Evolutionary conservation across 164 flowering plant species (phyloP), one percentile per base, ranked within the genome.

Genomic region (Sextonia rubra): DNA sequence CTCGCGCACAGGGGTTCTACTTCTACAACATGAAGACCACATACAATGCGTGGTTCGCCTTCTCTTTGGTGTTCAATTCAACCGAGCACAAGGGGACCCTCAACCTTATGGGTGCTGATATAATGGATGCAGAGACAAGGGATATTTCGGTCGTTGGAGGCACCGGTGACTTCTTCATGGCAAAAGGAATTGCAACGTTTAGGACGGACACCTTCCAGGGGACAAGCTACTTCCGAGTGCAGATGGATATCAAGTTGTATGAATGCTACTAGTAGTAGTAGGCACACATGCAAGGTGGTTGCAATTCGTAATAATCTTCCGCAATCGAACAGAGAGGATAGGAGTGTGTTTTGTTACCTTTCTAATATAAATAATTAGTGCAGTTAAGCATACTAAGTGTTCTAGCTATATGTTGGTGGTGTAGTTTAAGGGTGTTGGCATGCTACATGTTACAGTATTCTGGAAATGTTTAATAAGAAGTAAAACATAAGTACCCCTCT

Each of bases 161-260:
- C 15, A 84, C 87, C 0, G 83, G 87, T 2, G 86, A 84, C 32
- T 86, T 82, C 68, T 82, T 86, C 81, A 84, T 82, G 84, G 73
- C 81, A 1, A 72, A 84, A 62, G 85, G 86, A 22, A 71, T 81
- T 22, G 85, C 75, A 0, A 84, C 84, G 0, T 15, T 86, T 8
- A 5, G 7, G 67, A 81, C 84, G 0, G 83, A 82, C 37, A 61
- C 66, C 48, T 14, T 69, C 23, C 64, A 79, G 67, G 84, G 82
- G 6, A 55, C 1, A 12, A 44, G 20, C 0, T 82, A 84, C 25
- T 86, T 82, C 60, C 74, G 86, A 5, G 72, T 86, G 11, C 60
- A 67, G 47, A 66, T 82, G 71, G 82, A 84, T 70, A 72, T 84
- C 48, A 82, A 77, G 72, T 68, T 84, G 62, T 84, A 82, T 60